Conservation (phyloP, 768 basidiomycete species). For the Scleroderma citrinum region DNA sequence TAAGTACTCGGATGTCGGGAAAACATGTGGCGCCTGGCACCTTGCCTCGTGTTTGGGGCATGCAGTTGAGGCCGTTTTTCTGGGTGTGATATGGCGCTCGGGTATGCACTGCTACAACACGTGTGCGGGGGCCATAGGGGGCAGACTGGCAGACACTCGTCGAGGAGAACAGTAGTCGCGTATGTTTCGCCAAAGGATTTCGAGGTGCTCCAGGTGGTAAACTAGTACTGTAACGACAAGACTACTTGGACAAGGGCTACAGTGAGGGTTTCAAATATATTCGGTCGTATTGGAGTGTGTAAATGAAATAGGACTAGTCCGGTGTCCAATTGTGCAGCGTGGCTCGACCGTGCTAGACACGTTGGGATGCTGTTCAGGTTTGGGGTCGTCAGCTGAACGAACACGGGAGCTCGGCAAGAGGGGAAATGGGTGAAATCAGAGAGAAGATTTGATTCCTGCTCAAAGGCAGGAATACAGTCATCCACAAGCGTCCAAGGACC, state of each 20-base stretch:
- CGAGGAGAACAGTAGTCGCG: too few species aligned
- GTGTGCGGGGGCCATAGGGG: too few species aligned
- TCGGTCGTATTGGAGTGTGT: not conserved
- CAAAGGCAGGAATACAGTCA: slow-evolving; percentile 18
- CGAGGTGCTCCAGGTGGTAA: too few species aligned
- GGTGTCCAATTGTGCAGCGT: not conserved
- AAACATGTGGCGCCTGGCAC: slow-evolving; percentile 22
- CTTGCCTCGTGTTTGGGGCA: slow-evolving; percentile 26
- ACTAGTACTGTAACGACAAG: too few species aligned
- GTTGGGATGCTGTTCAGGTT: not conserved
- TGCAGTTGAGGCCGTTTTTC: slow-evolving; percentile 1
- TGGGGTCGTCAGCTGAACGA: slow-evolving; percentile 9
- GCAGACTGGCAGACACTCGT: too few species aligned
- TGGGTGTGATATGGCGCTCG: not conserved
- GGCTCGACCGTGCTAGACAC: not conserved
- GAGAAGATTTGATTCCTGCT: slow-evolving; percentile 27
- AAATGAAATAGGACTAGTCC: slow-evolving; percentile 1
- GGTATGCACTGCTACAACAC: too few species aligned
- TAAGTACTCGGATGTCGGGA: slow-evolving; percentile 10
- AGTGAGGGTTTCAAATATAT: too few species aligned
- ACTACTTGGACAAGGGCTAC: too few species aligned
- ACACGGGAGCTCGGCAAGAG: not conserved
- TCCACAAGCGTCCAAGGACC: slow-evolving; percentile 25
- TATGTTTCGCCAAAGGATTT: too few species aligned
- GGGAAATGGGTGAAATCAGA: slow-evolving; percentile 20